These are phyloP conservation scores for Mycosphaerella sp. DNA, from an alignment of 2,329 filamentous ascomycete species.

Conservation along the genomic window DNA sequence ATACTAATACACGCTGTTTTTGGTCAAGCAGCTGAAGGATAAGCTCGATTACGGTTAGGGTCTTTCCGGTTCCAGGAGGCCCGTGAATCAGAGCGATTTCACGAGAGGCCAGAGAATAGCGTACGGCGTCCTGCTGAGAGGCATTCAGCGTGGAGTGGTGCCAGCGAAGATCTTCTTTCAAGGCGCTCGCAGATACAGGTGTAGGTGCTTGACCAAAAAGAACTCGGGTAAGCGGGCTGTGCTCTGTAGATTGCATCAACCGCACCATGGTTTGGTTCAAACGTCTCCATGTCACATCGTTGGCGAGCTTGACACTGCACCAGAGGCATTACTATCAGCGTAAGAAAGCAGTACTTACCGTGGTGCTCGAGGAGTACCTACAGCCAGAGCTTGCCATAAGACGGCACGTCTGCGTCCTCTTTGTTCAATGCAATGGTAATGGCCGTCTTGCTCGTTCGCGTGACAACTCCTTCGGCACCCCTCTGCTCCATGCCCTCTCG, in stretches of 20 bases:
- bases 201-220: conserved; percentile 54
- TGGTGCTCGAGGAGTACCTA: conserved; percentile 37
- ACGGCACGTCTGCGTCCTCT: conserved; percentile 49
- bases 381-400: conserved; percentile 54
- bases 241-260: conserved; percentile 50
- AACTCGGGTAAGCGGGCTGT: conserved; percentile 53
- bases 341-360: conserved; percentile 15
- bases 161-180: conserved; percentile 45
- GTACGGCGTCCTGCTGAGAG: conserved; percentile 57
- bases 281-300: conserved; percentile 59
- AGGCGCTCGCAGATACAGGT: conserved; percentile 40
- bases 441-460: conserved; percentile 52
- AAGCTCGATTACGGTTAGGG: conserved; percentile 89
- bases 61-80: conserved; percentile 93
- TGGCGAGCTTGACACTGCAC: conserved; percentile 56
- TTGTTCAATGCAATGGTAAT: conserved; percentile 65
- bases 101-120: conserved; percentile 74
- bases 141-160: conserved; percentile 52
- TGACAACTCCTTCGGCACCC: conserved; percentile 64
- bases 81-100: conserved; percentile 91
- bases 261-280: conserved; percentile 60
- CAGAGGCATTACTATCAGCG: conserved; percentile 17
- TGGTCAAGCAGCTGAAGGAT: conserved; percentile 81
- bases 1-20: conserved; percentile 74
- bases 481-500: conserved; percentile 63